Conservation (phyloP, 306 rosid genomes). For the Canavalia gladiata region DNA sequence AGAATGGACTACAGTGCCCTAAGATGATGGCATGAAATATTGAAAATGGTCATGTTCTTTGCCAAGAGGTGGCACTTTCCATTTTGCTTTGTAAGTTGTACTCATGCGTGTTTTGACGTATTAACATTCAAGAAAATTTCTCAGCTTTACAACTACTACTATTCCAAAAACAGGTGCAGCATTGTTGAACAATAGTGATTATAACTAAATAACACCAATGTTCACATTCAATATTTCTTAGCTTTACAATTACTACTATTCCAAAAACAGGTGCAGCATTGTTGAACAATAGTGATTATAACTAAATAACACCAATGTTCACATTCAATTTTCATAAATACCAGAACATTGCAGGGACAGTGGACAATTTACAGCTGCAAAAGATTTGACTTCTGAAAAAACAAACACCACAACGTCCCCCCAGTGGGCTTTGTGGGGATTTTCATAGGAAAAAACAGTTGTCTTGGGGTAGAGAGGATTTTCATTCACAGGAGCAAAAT, state of each 20-base stretch:
- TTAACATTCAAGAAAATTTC: neutral
- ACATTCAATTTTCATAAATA: neutral
- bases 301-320: neutral
- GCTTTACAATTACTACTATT: neutral
- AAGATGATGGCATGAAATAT: constrained; percentile 21
- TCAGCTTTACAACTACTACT: neutral
- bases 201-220: neutral
- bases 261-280: neutral
- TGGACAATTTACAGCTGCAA: neutral
- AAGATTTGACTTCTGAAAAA: constrained; percentile 7
- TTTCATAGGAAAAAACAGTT: neutral
- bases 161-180: neutral
- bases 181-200: neutral
- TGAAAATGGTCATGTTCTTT: constrained; percentile 1
- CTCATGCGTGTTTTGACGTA: neutral
- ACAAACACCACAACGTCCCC: neutral
- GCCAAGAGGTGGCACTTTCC: constrained; percentile 1
- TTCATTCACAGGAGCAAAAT: neutral
- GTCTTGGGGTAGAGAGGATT: constrained; percentile 13
- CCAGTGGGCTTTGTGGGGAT: neutral
- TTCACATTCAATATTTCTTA: neutral
- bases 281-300: neutral
- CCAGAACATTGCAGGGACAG: neutral
- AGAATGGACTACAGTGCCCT: neutral
- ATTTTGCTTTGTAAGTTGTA: neutral